A percentile compares a stretch with the other conserved stretches of the same genome.
These are phyloP conservation scores for Lentinula sp. DNA, from an alignment of 768 basidiomycete species.

Conservation along the genomic window DNA sequence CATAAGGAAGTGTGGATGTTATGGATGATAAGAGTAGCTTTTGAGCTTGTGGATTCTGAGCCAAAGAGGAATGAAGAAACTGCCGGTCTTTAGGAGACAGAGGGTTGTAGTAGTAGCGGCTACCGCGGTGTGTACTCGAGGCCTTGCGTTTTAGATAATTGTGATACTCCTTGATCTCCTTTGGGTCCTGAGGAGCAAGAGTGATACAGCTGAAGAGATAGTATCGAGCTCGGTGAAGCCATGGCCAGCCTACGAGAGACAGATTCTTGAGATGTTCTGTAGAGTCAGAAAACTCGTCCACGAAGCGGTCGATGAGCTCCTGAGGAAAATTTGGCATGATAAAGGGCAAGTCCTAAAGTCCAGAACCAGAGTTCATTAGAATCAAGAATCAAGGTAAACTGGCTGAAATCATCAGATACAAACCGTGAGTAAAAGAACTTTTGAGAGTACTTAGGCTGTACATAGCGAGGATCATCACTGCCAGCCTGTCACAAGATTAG, in stretches of 20 bases:
- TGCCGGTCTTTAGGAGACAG: not conserved
- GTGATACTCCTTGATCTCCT: not conserved
- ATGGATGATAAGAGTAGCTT: not conserved
- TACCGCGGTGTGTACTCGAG: not conserved
- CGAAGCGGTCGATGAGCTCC: constrained; percentile 3
- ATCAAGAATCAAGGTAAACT: too few species aligned
- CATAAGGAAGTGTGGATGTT: not conserved
- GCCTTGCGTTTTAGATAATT: not conserved
- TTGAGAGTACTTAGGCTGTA: too few species aligned
- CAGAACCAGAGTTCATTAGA: too few species aligned
- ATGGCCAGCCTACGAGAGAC: not conserved
- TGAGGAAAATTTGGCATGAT: not conserved
- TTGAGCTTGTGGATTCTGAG: not conserved
- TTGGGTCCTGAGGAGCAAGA: not conserved
- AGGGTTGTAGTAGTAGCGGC: not conserved
- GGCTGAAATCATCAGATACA: too few species aligned
- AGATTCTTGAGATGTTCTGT: not conserved
- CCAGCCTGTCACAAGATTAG: too few species aligned
- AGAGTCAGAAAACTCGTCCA: not conserved
- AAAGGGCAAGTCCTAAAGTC: not conserved
- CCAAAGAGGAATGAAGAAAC: not conserved
- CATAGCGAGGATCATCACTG: too few species aligned
- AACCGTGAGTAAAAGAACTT: too few species aligned
- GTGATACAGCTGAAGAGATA: not conserved
- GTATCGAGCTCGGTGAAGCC: not conserved